Evolutionary conservation across 1,139 yeast genomes (phyloP).

Genomic region (Yamadazyma pseudoaaseri): DNA sequence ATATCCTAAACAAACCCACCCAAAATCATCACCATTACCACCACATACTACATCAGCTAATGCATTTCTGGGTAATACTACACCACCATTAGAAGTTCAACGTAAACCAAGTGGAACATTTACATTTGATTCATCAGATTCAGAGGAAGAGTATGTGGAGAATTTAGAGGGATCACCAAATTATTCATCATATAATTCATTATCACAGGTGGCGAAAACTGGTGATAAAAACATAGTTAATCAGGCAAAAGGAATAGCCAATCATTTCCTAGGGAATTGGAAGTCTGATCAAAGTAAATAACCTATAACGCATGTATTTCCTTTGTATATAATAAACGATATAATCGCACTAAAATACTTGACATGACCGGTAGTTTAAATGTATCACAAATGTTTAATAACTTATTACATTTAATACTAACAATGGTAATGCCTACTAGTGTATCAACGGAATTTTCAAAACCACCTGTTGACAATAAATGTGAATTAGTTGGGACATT

Average conservation of each 20-base stretch:
- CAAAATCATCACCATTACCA: conserved; percentile 42
- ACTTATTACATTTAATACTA: no score
- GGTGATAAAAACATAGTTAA: conserved; percentile 33
- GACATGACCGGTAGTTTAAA: no score
- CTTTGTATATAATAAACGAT: no score
- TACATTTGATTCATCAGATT: conserved; percentile 34
- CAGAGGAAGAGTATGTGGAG: conserved; percentile 29
- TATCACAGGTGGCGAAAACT: conserved; percentile 51
- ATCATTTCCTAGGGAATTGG: conserved; percentile 35
- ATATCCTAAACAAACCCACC: conserved; percentile 21
- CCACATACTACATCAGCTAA: conserved; percentile 48
- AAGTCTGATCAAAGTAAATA: conserved; percentile 19
- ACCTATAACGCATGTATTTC: no score
- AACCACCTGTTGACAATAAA: conserved; percentile 21
- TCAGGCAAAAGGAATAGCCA: conserved; percentile 43
- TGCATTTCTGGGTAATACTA: conserved; percentile 35
- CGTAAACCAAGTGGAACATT: conserved; percentile 20
- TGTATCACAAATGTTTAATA: no score
- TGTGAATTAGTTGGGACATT: conserved; percentile 76
- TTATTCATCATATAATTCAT: conserved; percentile 28
- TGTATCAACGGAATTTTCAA: no score
- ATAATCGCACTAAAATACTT: no score
- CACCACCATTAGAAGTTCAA: conserved; percentile 20
- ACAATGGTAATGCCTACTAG: no score
- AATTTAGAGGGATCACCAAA: conserved; percentile 7